These are phyloP conservation scores for Echium plantagineum DNA, from an alignment of 257 asterid genomes.

Conservation along the genomic window DNA sequence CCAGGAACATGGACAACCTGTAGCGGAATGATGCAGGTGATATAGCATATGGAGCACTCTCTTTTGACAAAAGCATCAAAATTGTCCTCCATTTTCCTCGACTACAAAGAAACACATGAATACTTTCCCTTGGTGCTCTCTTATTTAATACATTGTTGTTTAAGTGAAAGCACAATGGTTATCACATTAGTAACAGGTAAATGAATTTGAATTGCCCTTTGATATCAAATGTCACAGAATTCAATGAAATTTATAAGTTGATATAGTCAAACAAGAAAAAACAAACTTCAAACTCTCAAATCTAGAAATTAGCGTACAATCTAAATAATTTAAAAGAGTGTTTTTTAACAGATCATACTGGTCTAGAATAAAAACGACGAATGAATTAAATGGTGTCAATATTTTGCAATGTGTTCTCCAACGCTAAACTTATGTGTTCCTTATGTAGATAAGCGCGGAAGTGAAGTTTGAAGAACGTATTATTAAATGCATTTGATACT, in stretches of 20 bases:
- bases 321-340: not conserved
- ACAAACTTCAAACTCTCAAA: not conserved
- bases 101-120: constrained; percentile 25
- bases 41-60: constrained; percentile 58
- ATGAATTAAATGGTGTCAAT: too few species aligned
- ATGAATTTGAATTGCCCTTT: not conserved
- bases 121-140: constrained; percentile 44
- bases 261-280: too few species aligned
- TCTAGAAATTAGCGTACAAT: not conserved
- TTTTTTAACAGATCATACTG: too few species aligned
- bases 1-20: constrained; percentile 59
- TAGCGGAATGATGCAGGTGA: constrained; percentile 60
- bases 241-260: not conserved
- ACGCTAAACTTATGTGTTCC: too few species aligned
- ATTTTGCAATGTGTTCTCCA: too few species aligned
- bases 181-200: not conserved
- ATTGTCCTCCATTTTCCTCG: constrained; percentile 28
- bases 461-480: too few species aligned
- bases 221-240: too few species aligned
- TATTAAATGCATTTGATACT: too few species aligned
- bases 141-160: constrained; percentile 37
- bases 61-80: constrained; percentile 21
- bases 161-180: constrained; percentile 1
- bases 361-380: too few species aligned
- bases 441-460: too few species aligned